Percentiles rank a stretch among this genome's conserved stretches.
Evolutionary conservation across 305 asterid species (phyloP).

Genomic region (Fraxinus greggii): DNA sequence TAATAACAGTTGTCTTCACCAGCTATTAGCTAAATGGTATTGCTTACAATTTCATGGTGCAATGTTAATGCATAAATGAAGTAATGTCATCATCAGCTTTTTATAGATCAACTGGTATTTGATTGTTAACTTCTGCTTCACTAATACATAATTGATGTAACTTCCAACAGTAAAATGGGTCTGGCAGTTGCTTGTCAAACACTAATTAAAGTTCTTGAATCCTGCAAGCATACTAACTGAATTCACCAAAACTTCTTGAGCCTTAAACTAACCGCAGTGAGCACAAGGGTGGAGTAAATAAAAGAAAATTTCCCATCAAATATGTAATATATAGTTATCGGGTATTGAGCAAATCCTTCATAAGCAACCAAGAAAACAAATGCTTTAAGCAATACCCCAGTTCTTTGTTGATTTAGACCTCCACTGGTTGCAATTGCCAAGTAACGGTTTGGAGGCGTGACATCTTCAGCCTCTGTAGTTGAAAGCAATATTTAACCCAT

Average conservation of each 20-base stretch:
- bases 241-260: not conserved
- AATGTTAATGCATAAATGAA: not conserved
- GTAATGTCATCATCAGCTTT: not conserved
- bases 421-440: constrained; percentile 93
- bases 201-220: not conserved
- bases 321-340: not conserved
- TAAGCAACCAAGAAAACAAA: not conserved
- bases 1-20: not conserved
- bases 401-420: constrained; percentile 97
- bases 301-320: not conserved
- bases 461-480: constrained; percentile 57
- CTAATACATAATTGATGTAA: not conserved
- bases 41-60: not conserved
- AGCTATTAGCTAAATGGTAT: constrained; percentile 1
- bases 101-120: not conserved
- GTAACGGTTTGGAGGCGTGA: constrained; percentile 60
- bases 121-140: not conserved
- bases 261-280: not conserved
- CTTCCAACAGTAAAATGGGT: not conserved
- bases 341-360: not conserved
- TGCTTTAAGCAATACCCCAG: constrained; percentile 63
- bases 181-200: not conserved
- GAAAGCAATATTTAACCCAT: constrained; percentile 22
- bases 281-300: not conserved
- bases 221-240: not conserved